Evolutionary conservation across 352 stramenopile species (phyloP), one percentile per base, ranked within the genome.

Genomic region (Phytophthora uliginosa): DNA sequence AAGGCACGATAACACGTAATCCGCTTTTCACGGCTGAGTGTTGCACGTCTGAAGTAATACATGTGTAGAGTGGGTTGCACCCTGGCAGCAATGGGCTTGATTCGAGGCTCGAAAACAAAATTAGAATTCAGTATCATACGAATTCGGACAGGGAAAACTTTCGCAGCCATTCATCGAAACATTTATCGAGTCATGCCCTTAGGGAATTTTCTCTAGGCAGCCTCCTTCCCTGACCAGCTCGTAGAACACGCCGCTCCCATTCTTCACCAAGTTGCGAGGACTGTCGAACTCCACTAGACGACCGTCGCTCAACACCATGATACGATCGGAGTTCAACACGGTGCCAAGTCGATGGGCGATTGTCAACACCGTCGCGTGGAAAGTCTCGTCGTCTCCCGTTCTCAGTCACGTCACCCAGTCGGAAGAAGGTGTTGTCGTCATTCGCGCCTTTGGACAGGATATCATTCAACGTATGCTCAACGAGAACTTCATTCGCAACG

Each of bases 321-420:
- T 79, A n/a, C 82, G 77, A 56, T 98, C 56, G 8, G 55, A 62
- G 20, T 62, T 20, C 55, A 62, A 12, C 55, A 62, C 55, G n/a
- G 55, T 52, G 4, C 95, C 88, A 8, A 98, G 74, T 22, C 95
- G 76, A 74, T 98, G 95, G 4, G 96, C 95, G 68, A 99, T 98
- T 1, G 95, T 98, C 9, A 99, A 71, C n/a, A 98, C 83, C 17
- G 95, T 99, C 13, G 85, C 84, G 38, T 62, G 55, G 77, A 86
- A 99, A 98, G 42, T 98, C 92, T 36, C 38, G 38, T 45, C 38
- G n/a, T 45, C 38, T 45, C 38, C 38, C n/a, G 82, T 72, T 62
- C 77, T 98, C 91, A 36, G 42, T 63, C 20, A 59, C 33, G 72
- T 82, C 7, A 68, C 40, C 3, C 57, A 74, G 20, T 74, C 57